Percentiles rank a stretch among this genome's conserved stretches.
phyloP scores from a whole-genome alignment of 1,284 basidiomycete genomes.

The Thecaphora thlaspeos region DNA sequence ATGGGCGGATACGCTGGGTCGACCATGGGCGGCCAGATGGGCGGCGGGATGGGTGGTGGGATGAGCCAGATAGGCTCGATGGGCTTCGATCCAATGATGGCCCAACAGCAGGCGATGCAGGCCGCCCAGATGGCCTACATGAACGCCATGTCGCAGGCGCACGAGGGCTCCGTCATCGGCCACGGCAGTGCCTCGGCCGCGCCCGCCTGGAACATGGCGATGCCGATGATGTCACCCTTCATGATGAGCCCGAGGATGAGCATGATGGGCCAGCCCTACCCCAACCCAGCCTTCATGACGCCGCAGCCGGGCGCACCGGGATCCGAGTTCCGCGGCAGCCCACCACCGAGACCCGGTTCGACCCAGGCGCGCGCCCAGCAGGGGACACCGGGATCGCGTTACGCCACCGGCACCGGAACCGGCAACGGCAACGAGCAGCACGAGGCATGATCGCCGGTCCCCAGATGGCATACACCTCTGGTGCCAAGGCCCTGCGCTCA shows the following conservation, averaged over 20 bases:
- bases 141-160: constrained; percentile 37
- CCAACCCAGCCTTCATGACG: constrained; percentile 17
- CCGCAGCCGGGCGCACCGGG: constrained; percentile 10
- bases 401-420: too few relatives aligned
- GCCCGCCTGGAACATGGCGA: constrained; percentile 23
- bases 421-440: too few relatives aligned
- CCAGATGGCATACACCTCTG: too few relatives aligned
- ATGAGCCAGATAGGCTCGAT: constrained; percentile 36
- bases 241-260: constrained; percentile 38
- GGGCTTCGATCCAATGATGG: constrained; percentile 35
- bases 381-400: too few relatives aligned
- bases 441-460: too few relatives aligned
- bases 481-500: too few relatives aligned
- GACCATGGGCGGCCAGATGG: constrained; percentile 35
- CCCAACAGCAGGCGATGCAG: constrained; percentile 52
- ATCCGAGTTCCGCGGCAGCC: constrained; percentile 17
- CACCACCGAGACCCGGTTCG: constrained; percentile 12
- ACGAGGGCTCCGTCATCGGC: constrained; percentile 22
- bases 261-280: constrained; percentile 40
- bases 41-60: constrained; percentile 19
- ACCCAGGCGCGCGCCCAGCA: background rate
- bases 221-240: constrained; percentile 26
- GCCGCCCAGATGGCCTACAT: constrained; percentile 55
- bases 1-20: constrained; percentile 35
- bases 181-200: constrained; percentile 16